Evolutionary conservation across 2,329 filamentous ascomycete species (phyloP), one percentile per base, ranked within the genome.

Genomic region (Curvularia spicifera): DNA sequence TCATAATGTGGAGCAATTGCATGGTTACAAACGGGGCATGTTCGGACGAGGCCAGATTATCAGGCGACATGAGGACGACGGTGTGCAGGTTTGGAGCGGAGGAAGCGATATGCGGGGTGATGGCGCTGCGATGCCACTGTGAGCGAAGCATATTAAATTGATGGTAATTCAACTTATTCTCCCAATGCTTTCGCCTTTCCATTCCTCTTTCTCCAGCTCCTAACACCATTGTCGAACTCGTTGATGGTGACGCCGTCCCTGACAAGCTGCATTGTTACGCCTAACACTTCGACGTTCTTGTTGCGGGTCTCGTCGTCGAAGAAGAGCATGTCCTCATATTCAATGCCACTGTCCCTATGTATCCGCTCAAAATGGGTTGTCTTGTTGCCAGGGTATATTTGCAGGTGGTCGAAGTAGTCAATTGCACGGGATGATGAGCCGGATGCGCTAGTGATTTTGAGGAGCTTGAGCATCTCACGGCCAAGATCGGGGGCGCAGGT

Each of bases 241-340:
- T 82, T 82, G 78, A 87, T 89, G 2, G 85, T 88, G 53, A 97
- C 87, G 0, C 93, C 93, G 73, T 96, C 89, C 55, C 85, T 80
- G 0, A 98, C 89, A 49, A 97, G 79, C 72, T 87, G 87, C 86
- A 98, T 96, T 0, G 90, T 91, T 3, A 96, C 90, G 0, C 93
- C 93, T 49, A 97, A 71, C 45, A 84, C 80, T 77, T 89, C 86
- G 0, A 96, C 94, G 72, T 97, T 93, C 57, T 86, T 83, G 72
- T 98, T 98, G 60, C 94, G 81, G 51, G 84, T 83, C 84, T 98
- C 94, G 69, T 98, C 94, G 68, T 98, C 94, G 66, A 98, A 98
- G 77, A 98, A 98, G 33, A 98, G 76, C 89, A 98, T 96, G 47
- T 97, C 91, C 63, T 89, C 85, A 71, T 87, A 96, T 5, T 81